Evolutionary conservation across 1,284 basidiomycete genomes (phyloP).

Genomic region (Puccinia hordei): DNA sequence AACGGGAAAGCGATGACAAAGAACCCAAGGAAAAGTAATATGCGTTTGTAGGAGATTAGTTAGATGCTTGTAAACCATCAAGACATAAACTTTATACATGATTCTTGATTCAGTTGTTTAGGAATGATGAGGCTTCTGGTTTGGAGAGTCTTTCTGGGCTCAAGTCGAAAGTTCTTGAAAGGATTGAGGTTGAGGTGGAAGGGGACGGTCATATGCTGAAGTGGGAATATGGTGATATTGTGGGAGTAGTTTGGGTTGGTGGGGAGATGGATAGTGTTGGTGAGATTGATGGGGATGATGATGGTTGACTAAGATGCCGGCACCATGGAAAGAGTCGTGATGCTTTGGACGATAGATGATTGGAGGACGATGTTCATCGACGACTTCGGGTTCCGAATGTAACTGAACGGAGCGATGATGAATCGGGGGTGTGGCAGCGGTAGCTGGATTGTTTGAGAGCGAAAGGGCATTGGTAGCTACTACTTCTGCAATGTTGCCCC

Average conservation of each 20-base stretch:
- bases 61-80: background rate
- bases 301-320: conserved; percentile 35
- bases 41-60: background rate
- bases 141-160: background rate
- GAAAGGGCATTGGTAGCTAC: conserved; percentile 23
- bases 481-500: conserved; percentile 42
- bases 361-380: conserved; percentile 15
- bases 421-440: background rate
- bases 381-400: conserved; percentile 15
- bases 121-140: background rate
- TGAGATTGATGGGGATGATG: background rate
- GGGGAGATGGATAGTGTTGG: background rate
- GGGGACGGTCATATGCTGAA: conserved; percentile 7
- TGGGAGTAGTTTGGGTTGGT: background rate
- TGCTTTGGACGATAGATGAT: conserved; percentile 31
- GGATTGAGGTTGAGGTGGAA: conserved; percentile 16
- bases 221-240: background rate
- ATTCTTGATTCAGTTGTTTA: background rate
- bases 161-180: background rate
- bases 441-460: background rate
- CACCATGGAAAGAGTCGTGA: conserved; percentile 34
- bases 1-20: background rate
- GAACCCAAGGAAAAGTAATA: background rate
- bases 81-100: background rate
- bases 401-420: conserved; percentile 15